Percentiles rank a stretch among this genome's conserved stretches.
phyloP scores from a whole-genome alignment of 495 filamentous ascomycete species.

The Daldinia grandis region DNA sequence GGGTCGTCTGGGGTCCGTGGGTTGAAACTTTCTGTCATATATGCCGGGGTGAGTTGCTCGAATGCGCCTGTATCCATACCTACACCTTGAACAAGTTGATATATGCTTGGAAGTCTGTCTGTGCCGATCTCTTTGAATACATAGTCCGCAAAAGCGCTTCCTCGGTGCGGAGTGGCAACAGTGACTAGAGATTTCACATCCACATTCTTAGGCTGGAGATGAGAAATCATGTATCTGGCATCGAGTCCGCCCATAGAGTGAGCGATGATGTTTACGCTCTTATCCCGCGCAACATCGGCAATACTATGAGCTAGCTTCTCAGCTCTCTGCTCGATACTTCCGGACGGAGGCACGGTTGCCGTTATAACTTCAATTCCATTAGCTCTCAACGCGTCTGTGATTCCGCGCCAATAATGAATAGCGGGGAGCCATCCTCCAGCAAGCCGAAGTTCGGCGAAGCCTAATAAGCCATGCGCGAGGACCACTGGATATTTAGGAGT shows the following conservation, averaged over 20 bases:
- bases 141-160: constrained; percentile 86
- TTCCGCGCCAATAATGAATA: constrained; percentile 92
- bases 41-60: constrained; percentile 78
- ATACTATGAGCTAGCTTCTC: constrained; percentile 71
- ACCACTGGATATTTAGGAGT: constrained; percentile 77
- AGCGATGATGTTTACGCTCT: constrained; percentile 88
- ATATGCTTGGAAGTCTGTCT: constrained; percentile 69
- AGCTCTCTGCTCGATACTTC: constrained; percentile 80
- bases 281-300: constrained; percentile 69
- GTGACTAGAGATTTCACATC: constrained; percentile 81
- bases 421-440: constrained; percentile 75
- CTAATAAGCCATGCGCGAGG: constrained; percentile 89
- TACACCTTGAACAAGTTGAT: constrained; percentile 69
- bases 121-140: constrained; percentile 75
- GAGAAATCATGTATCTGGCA: constrained; percentile 90
- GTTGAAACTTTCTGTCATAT: constrained; percentile 88
- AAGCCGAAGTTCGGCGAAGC: constrained; percentile 84
- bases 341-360: constrained; percentile 79
- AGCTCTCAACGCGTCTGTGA: constrained; percentile 76
- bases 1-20: constrained; percentile 75
- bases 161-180: constrained; percentile 86
- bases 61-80: constrained; percentile 85
- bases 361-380: constrained; percentile 83
- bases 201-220: constrained; percentile 73
- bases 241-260: constrained; percentile 83